Base-by-base conservation (phyloP, 2,329 filamentous ascomycete genomes). In the Chrysoporthe deuterocubensis region DNA sequence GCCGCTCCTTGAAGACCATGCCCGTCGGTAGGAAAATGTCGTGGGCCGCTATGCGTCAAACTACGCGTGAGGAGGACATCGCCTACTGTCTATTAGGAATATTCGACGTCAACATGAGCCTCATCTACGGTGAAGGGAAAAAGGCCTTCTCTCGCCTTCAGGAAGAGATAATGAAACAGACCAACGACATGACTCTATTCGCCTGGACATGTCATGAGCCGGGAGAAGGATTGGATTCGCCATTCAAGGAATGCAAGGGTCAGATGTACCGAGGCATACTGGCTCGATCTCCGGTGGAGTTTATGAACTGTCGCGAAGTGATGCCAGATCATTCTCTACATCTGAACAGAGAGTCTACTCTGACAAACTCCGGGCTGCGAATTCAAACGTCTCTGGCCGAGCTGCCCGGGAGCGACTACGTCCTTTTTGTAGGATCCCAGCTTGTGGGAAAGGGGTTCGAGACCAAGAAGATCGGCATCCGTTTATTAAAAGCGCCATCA, bases 51-150 rank as follows among this genome's bases (percentile, higher is more conserved):
- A 40, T 61, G 8, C 67, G 74, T 26, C 37, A 70, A 61, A 74
- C 71, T 18, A 74, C 68, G 1, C 68, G 72, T 32, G 34, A 67
- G 64, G 69, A 75, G 65, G 73, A 76, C 65, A 61, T 66, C 5
- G 74, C 74, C 1, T 76, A 75, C 21, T 69, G 64, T 40, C 52
- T 69, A 1, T 46, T 69, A 9, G 74, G 73, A 1, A 67, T 76
- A 4, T 76, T 76, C 52, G 71, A 69, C 40, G 68, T 77, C 6
- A 75, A 73, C 26, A 76, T 76, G 72, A 70, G 74, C 11, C 66
- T 76, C 57, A 70, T 76, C 1, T 76, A 76, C 40, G 74, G 75
- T 11, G 75, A 76, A 54, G 72, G 73, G 32, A 42, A 42, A 7
- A 73, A 71, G 32, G 67, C 74, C 4, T 75, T 74, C 52, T 21